A percentile compares a stretch with the other conserved stretches of the same genome.
Evolutionary conservation across 106 monocot species (phyloP).

Genomic region (Allium cepa): DNA sequence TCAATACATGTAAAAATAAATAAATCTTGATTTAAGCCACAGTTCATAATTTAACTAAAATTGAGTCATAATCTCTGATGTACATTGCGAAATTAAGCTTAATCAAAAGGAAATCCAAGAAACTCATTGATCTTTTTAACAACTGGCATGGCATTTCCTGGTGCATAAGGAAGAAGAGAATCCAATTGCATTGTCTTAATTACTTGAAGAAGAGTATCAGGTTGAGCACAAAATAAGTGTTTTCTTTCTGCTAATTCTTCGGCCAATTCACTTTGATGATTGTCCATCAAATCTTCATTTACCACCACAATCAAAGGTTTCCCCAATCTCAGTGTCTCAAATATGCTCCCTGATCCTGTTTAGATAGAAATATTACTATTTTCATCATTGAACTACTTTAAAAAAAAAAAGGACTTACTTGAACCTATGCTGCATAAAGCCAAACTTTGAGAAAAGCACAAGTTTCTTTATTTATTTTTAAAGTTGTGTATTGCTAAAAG

Average conservation of each 20-base stretch:
- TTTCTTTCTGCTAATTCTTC: conserved; percentile 84
- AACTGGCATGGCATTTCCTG: conserved; percentile 62
- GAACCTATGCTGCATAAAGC: too few relatives aligned
- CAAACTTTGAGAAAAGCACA: too few relatives aligned
- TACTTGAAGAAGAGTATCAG: conserved; percentile 42
- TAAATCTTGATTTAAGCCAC: too few relatives aligned
- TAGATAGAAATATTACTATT: neutral
- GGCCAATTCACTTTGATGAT: conserved; percentile 87
- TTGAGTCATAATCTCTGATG: too few relatives aligned
- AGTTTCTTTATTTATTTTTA: too few relatives aligned
- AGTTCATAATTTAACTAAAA: too few relatives aligned
- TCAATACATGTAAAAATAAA: too few relatives aligned
- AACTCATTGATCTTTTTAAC: conserved; percentile 52
- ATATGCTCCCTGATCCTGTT: conserved; percentile 95
- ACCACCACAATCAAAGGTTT: conserved; percentile 92
- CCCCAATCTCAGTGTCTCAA: conserved; percentile 58
- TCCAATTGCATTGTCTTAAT: conserved; percentile 60
- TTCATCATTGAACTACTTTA: neutral
- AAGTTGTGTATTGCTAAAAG: too few relatives aligned
- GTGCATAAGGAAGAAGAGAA: conserved; percentile 47
- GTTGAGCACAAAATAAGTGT: conserved; percentile 62
- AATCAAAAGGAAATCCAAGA: conserved; percentile 42
- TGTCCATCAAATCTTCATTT: conserved; percentile 94
- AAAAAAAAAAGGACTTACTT: too few relatives aligned
- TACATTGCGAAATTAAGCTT: neutral